These are phyloP conservation scores for Lycium ferocissimum DNA, from an alignment of 257 asterid genomes.

Conservation along the genomic window DNA sequence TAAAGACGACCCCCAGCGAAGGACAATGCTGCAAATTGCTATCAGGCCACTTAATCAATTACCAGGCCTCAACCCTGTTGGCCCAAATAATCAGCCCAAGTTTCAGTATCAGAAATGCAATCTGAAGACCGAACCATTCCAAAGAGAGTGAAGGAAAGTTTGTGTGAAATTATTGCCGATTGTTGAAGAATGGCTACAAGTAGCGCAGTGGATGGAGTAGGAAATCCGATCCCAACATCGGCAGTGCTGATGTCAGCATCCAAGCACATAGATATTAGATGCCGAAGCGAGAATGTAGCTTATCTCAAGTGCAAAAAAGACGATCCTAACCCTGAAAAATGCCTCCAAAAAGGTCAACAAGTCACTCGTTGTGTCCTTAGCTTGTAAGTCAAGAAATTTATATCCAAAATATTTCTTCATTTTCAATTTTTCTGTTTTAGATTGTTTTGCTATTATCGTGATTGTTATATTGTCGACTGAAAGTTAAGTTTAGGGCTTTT, in stretches of 20 bases:
- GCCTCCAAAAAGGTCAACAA: constrained; percentile 77
- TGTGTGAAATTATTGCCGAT: background rate
- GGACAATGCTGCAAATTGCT: too few species aligned
- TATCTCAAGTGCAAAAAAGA: constrained; percentile 74
- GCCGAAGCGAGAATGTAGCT: constrained; percentile 70
- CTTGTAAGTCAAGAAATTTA: constrained; percentile 49
- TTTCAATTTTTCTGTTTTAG: too few species aligned
- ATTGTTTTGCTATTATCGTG: background rate
- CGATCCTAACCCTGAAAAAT: constrained; percentile 79
- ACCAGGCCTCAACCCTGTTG: background rate
- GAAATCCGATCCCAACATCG: constrained; percentile 64
- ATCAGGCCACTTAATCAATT: background rate
- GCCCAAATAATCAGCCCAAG: background rate
- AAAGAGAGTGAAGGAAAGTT: background rate
- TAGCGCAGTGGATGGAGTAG: constrained; percentile 48
- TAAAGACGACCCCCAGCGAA: too few species aligned
- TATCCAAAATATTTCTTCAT: background rate
- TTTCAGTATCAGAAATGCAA: background rate
- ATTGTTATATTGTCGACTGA: background rate
- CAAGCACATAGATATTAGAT: constrained; percentile 62
- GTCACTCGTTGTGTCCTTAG: constrained; percentile 71
- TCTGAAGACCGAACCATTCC: background rate
- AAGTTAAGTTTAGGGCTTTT: background rate
- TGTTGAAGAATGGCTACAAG: constrained; percentile 42
- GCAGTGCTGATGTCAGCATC: constrained; percentile 71